phyloP scores from a whole-genome alignment of 257 asterid species.

The Leptodermis oblonga region DNA sequence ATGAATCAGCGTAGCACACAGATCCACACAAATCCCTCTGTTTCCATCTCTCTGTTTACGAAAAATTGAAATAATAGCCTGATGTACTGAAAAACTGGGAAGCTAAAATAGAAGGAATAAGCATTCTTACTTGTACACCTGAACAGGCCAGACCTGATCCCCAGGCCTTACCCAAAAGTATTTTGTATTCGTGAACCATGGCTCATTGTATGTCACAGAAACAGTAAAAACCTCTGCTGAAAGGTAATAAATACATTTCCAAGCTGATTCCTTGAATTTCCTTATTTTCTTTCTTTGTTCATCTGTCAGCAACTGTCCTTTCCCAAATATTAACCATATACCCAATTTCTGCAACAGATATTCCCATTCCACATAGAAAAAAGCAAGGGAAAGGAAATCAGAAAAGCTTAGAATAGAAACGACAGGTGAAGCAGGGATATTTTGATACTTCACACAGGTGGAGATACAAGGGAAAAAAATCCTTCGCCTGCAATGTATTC shows the following conservation, averaged over 20 bases:
- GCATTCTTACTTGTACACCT: conserved; percentile 63
- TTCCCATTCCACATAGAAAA: conserved; percentile 21
- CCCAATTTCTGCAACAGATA: conserved; percentile 61
- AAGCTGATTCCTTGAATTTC: conserved; percentile 96
- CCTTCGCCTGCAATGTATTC: neutral
- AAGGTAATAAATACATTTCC: conserved; percentile 88
- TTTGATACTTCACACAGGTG: neutral
- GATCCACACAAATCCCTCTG: neutral
- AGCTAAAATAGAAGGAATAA: conserved; percentile 3
- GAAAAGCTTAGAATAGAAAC: neutral
- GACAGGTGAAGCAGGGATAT: neutral
- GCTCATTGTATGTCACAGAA: conserved; percentile 76
- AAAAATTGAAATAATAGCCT: neutral
- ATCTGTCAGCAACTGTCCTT: conserved; percentile 51
- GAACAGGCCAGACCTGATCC: conserved; percentile 83
- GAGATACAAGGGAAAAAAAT: neutral
- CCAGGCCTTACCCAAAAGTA: conserved; percentile 95
- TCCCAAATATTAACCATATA: conserved; percentile 65
- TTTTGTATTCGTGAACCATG: conserved; percentile 72
- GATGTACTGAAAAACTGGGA: neutral
- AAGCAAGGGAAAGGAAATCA: conserved; percentile 5
- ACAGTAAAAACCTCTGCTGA: conserved; percentile 85
- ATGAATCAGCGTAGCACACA: neutral
- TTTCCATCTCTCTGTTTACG: no score
- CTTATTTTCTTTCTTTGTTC: conserved; percentile 60